Evolutionary conservation across 78 protist genomes (phyloP).

Genomic region (Creolimax fragrantissima): DNA sequence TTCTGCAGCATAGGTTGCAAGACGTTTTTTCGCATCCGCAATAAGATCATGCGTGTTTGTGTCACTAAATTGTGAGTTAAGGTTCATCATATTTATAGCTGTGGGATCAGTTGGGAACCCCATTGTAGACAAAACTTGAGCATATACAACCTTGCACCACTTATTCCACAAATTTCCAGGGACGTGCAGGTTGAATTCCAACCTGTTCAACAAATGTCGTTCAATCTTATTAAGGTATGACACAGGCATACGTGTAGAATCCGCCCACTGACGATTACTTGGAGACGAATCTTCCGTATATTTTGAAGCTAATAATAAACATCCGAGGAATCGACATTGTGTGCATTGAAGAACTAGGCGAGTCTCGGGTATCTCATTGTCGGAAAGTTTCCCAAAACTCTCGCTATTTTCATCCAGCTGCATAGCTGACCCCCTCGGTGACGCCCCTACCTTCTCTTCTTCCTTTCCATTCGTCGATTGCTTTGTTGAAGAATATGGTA

Average conservation of each 20-base stretch:
- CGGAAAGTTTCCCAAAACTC: not conserved
- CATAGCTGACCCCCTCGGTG: no score
- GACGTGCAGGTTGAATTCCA: not conserved
- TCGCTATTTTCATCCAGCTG: not conserved
- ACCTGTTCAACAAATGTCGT: not conserved
- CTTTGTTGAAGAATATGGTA: not conserved
- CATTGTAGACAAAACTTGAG: not conserved
- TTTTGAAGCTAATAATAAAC: not conserved
- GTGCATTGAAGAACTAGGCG: not conserved
- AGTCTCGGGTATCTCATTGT: not conserved
- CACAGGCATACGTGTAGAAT: not conserved
- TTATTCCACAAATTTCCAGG: not conserved
- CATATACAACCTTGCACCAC: not conserved
- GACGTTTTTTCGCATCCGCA: not conserved
- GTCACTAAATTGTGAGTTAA: not conserved
- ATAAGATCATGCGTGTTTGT: not conserved
- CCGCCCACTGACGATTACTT: not conserved
- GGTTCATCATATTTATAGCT: not conserved
- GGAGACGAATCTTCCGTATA: not conserved
- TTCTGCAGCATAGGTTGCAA: not conserved
- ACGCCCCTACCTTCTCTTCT: not conserved
- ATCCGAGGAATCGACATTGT: not conserved
- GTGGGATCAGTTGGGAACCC: not conserved
- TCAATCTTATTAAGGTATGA: not conserved
- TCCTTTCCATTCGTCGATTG: not conserved